phyloP scores from a whole-genome alignment of 108 stramenopile species.

The Pseudonitzschia multiseries region DNA sequence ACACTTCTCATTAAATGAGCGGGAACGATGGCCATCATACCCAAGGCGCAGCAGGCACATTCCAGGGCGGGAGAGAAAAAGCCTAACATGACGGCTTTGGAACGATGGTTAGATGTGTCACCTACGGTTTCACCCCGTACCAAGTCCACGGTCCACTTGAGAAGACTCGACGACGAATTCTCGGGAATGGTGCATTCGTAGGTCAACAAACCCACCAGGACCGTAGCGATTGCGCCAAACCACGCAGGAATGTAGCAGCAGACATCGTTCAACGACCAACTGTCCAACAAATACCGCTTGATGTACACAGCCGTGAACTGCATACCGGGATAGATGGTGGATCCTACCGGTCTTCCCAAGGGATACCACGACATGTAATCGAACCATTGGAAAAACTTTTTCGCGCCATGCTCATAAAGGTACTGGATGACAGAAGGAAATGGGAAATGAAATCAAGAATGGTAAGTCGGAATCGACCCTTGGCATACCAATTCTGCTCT shows the following conservation, averaged over 20 bases:
- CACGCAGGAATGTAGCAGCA: conserved; percentile 92
- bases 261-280: conserved; percentile 82
- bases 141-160: conserved; percentile 44
- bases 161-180: conserved; percentile 52
- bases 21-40: conserved; percentile 92
- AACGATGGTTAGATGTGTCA: neutral
- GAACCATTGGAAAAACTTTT: conserved; percentile 83
- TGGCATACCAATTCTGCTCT: neutral
- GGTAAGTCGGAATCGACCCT: neutral
- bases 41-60: conserved; percentile 83
- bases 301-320: conserved; percentile 94
- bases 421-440: conserved; percentile 42
- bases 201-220: conserved; percentile 70
- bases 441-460: neutral
- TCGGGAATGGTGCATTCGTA: conserved; percentile 70
- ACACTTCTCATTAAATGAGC: conserved; percentile 95
- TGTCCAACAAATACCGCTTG: conserved; percentile 57
- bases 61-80: conserved; percentile 63
- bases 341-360: conserved; percentile 95
- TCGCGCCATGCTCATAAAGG: conserved; percentile 68
- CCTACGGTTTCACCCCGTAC: conserved; percentile 35
- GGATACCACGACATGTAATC: conserved; percentile 96
- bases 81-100: conserved; percentile 4
- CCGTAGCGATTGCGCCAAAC: conserved; percentile 82
- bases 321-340: conserved; percentile 98